Base-by-base conservation (phyloP, 805 yeast species). In the Metschnikowia cubensis region DNA sequence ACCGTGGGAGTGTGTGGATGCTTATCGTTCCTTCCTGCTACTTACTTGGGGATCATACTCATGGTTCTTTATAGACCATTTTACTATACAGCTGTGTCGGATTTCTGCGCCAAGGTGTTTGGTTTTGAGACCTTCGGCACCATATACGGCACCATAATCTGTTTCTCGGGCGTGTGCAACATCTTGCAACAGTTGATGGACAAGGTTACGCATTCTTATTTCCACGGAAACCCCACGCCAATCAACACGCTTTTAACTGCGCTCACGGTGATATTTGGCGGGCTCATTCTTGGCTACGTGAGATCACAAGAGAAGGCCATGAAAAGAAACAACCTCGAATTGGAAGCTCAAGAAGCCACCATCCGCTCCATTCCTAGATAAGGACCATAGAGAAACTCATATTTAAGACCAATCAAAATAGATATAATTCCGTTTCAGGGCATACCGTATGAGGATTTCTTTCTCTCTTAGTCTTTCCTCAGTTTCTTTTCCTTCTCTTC, bases 41-140 rank as follows among this genome's bases (percentile, higher is more conserved):
- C 91, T 38, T 75, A 86, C 59, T 40, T 79, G 1, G 96, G 96
- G 2, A 86, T 91, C 39, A 58, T 82, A 1, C 55, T 87, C 31
- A 71, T 91, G 56, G 97, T 89, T 10, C 73, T 87, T 1, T 90
- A 87, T 68, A 78, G 98, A 65, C 97, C 98, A 10, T 87, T 91
- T 62, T 90, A 87, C 63, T 92, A 91, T 68, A 91, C 98, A 1
- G 88, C 95, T 1, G 89, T 90, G 6, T 87, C 96, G 1, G 97
- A 92, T 67, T 89, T 84, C 65, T 81, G 90, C 60, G 95, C 96
- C 29, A 91, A 91, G 64, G 92, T 91, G 32, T 91, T 92, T 70
- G 98, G 98, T 0, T 90, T 87, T 67, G 84, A 82, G 49, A 89
- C 95, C 1, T 91, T 92, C 68, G 97, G 97, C 35, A 87, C 90